Conservation (phyloP, 805 yeast species). For the Ogataea trehalophila region DNA sequence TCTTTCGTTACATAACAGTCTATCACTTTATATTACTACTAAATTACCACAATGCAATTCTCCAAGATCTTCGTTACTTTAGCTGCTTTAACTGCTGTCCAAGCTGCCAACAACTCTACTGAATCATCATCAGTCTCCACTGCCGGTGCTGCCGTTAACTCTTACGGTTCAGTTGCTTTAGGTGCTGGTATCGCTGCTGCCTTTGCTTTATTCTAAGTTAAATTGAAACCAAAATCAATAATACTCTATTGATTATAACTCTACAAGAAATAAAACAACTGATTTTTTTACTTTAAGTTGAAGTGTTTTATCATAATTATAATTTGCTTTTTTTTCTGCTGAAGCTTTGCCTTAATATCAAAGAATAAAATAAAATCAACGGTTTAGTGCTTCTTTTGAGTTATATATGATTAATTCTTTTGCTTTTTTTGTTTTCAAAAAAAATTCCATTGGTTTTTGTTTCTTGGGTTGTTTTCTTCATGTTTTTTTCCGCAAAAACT, state of each 20-base stretch:
- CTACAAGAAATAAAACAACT: not conserved
- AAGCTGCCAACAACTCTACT: conserved; percentile 51
- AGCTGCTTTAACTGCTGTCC: conserved; percentile 65
- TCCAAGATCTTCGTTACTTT: conserved; percentile 60
- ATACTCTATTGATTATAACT: not conserved
- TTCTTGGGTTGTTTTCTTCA: not conserved
- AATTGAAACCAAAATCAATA: not conserved
- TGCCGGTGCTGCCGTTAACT: conserved; percentile 36
- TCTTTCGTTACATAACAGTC: no score
- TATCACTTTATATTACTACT: no score
- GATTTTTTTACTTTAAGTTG: not conserved
- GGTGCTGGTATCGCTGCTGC: conserved; percentile 88
- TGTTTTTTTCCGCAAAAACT: not conserved
- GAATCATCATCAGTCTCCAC: conserved; percentile 41
- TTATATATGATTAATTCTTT: not conserved
- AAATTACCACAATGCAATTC: conserved; percentile 54
- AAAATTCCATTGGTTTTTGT: not conserved
- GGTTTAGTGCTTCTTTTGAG: not conserved
- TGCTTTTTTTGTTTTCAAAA: not conserved
- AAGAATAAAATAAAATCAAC: not conserved
- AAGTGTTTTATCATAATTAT: not conserved
- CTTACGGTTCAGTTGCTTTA: conserved; percentile 62
- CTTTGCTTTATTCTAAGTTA: conserved; percentile 41
- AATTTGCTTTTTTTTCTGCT: not conserved
- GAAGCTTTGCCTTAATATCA: no score